Percentiles rank a stretch among this genome's conserved stretches.
These are phyloP conservation scores for Eucalyptus sp. DNA, from an alignment of 345 rosid species.

Conservation along the genomic window DNA sequence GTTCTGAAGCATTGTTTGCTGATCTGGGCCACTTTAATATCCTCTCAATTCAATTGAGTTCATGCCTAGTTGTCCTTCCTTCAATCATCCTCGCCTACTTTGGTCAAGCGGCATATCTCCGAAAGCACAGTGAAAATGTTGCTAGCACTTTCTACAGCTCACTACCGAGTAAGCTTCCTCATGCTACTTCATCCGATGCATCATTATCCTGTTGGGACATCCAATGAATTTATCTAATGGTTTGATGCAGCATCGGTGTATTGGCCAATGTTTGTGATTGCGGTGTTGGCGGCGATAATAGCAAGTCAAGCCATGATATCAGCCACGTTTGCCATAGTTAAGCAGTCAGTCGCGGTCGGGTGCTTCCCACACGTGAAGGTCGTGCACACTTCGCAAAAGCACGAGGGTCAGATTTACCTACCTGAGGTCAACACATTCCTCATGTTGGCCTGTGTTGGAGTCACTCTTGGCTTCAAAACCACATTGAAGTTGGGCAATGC, in stretches of 20 bases:
- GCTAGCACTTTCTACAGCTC: not conserved
- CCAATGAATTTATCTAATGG: not conserved
- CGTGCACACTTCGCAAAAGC: conserved; percentile 7
- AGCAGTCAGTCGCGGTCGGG: conserved; percentile 10
- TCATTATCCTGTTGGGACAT: not conserved
- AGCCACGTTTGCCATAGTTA: conserved; percentile 12
- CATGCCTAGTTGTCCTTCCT: conserved; percentile 4
- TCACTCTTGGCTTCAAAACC: conserved; percentile 17
- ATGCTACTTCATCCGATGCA: not conserved
- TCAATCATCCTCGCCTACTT: conserved; percentile 7
- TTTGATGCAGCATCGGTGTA: conserved; percentile 3
- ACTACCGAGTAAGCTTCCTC: conserved; percentile 2
- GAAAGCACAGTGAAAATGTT: not conserved
- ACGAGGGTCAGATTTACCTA: conserved; percentile 16
- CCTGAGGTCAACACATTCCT: conserved; percentile 18
- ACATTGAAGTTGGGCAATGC: conserved; percentile 16
- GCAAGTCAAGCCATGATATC: conserved; percentile 25
- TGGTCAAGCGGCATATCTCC: conserved; percentile 18
- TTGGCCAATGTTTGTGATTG: conserved; percentile 19
- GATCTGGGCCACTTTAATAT: conserved; percentile 20
- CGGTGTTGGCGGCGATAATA: conserved; percentile 14
- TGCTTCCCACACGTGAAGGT: conserved; percentile 20
- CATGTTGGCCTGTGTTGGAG: conserved; percentile 17
- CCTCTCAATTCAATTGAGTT: conserved; percentile 11
- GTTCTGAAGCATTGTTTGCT: conserved; percentile 28